Evolutionary conservation across 768 basidiomycete species (phyloP), one percentile per base, ranked within the genome.

Genomic region (Tremella yokohamensis): DNA sequence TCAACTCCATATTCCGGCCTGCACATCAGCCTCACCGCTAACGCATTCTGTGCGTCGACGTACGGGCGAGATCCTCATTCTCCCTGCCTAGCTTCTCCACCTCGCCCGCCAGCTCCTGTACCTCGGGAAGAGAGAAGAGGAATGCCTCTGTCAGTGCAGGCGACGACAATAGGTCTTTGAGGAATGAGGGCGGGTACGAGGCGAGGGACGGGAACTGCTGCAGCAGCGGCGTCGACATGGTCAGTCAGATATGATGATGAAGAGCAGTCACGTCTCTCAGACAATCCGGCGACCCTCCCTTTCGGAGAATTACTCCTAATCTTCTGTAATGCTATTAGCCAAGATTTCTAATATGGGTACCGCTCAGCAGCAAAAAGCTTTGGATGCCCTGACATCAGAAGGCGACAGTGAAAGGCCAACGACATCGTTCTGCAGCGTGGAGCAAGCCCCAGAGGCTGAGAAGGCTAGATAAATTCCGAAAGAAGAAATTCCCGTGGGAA

Each of bases 121-220:
- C 89, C 24, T 81, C 80, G 1, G 84, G 79, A 9, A 94, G 78
- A 0, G 88, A 84, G 76, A 92, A 87, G 62, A 98, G 87, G 61
- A 88, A 80, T 8, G 92, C 88, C 73, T 93, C 87, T 63, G 93
- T 92, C 74, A 92, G 92, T 15, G 79, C 78, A 0, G 85, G 87
- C 72, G 96, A 89, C 13, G 82, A 80, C 19, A 96, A 78, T 3
- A 96, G 79, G 69, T 93, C 90, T 75, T 96, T 89, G n/a, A 98
- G 81, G 57, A 72, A 69, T 15, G 61, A 45, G 0, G 70, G 55
- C 1, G 73, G 62, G 47, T 72, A 72, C 8, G 56, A 15, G 4
- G 72, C 47, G n/a, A 76, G 67, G 0, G 69, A 64, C 11, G 75
- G 75, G 61, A 69, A 74, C 52, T 70, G 69, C 37, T 71, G 67